Evolutionary conservation across 139 green algal species (phyloP).

Genomic region (Coccomyxa sp.): DNA sequence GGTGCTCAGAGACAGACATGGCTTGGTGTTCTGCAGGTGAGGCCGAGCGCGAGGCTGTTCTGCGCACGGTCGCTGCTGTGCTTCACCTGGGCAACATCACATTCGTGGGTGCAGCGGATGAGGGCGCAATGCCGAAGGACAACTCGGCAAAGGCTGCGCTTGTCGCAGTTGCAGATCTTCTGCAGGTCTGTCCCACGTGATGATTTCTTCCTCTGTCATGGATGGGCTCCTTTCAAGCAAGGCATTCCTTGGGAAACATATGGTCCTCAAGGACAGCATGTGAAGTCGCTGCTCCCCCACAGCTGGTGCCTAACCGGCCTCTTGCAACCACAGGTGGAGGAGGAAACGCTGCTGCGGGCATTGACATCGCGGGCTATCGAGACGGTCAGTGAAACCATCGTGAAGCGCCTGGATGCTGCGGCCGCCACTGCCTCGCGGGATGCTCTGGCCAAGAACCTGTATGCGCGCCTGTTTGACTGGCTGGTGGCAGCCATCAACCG

Average conservation of each 20-base stretch:
- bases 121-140: slow-evolving; percentile 30
- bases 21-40: not conserved
- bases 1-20: not conserved
- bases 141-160: slow-evolving; percentile 25
- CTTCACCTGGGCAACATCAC: slow-evolving; percentile 89
- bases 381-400: slow-evolving; percentile 61
- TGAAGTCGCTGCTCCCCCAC: not conserved
- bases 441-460: slow-evolving; percentile 83
- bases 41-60: slow-evolving; percentile 54
- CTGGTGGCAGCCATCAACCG: slow-evolving; percentile 76
- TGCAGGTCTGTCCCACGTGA: slow-evolving; percentile 39
- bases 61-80: slow-evolving; percentile 72
- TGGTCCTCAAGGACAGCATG: not conserved
- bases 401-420: slow-evolving; percentile 55
- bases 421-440: slow-evolving; percentile 69
- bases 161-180: slow-evolving; percentile 32
- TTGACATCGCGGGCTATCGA: slow-evolving; percentile 60
- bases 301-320: too few species aligned
- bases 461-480: slow-evolving; percentile 81
- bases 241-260: not conserved
- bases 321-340: slow-evolving; percentile 17
- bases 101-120: slow-evolving; percentile 36
- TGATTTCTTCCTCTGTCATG: not conserved
- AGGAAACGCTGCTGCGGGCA: slow-evolving; percentile 41
- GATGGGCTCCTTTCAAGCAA: not conserved